Base-by-base conservation (phyloP, 305 asterid species). In the Striga hermonthica region DNA sequence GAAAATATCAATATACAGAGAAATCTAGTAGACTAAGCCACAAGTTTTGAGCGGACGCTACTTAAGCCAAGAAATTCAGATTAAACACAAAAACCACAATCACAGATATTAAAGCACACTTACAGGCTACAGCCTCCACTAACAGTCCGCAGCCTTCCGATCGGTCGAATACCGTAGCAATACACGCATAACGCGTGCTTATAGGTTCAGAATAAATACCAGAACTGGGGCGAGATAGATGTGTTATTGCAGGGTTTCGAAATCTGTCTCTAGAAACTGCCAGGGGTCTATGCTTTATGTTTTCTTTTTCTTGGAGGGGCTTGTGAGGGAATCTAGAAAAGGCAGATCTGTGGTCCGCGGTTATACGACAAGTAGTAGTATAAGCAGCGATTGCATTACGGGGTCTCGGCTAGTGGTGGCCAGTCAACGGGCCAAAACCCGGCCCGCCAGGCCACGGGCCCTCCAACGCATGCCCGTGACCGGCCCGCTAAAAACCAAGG, bases 41-140 rank as follows among this genome's bases (percentile, higher is more conserved):
- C 54, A 53, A 64, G 35, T 47, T 65, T 41, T 16, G 8, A 22
- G 47, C 65, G 1, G 22, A 10, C 31, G 31, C 31, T 22, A 22
- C 31, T 1, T 22, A 22, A 22, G 31, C 1, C 31, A 22, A 22
- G 31, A 64, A 58, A 58, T 0, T 44, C 60, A 64, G 16, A 62
- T 9, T 8, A 13, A n/a, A n/a, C n/a, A n/a, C n/a, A n/a, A n/a
- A n/a, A n/a, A n/a, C n/a, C n/a, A n/a, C n/a, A n/a, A n/a, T n/a
- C n/a, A n/a, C n/a, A n/a, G n/a, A n/a, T n/a, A 56, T 35, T 40
- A 5, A 40, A 22, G 9, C 45, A 40, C 41, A 74, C 75, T 74
- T 61, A 70, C 75, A 75, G 16, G 72, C 69, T 61, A 70, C 75
- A 75, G 16, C 75, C 69, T 52, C 62, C 39, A 38, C 34, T 68